Conservation (phyloP, 2,329 filamentous ascomycete genomes). For the Botryotinia convoluta region DNA sequence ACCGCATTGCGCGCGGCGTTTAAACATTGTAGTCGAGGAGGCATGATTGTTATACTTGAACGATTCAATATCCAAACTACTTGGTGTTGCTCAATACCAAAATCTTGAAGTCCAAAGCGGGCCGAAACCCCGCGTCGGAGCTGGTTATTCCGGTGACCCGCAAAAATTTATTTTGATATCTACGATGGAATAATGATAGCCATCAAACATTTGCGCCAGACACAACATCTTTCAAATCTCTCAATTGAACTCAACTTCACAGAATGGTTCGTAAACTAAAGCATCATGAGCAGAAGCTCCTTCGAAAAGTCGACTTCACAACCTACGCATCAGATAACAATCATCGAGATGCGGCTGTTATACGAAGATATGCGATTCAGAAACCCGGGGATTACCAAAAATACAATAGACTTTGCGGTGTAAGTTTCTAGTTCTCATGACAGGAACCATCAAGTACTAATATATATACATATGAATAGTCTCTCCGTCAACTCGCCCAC, state of each 20-base stretch:
- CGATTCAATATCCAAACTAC: slow-evolving; percentile 14
- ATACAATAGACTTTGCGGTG: slow-evolving; percentile 66
- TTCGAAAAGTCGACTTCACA: slow-evolving; percentile 89
- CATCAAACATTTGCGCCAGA: neutral
- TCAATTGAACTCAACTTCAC: neutral
- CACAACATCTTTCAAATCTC: neutral
- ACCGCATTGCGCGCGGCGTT: slow-evolving; percentile 26
- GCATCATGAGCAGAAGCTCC: slow-evolving; percentile 93
- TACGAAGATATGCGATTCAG: slow-evolving; percentile 86
- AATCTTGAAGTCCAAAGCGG: slow-evolving; percentile 12
- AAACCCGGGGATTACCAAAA: slow-evolving; percentile 81
- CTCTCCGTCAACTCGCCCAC: slow-evolving; percentile 87
- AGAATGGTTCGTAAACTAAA: slow-evolving; percentile 94
- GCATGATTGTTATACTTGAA: slow-evolving; percentile 26
- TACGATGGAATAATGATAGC: neutral
- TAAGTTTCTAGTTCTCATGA: slow-evolving; percentile 40
- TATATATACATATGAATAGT: slow-evolving; percentile 47
- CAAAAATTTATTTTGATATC: slow-evolving; percentile 10
- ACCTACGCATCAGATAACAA: slow-evolving; percentile 86
- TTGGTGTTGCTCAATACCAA: slow-evolving; percentile 4
- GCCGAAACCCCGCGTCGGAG: slow-evolving; percentile 5
- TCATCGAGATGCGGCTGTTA: slow-evolving; percentile 78
- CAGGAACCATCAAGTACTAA: neutral
- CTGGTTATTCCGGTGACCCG: slow-evolving; percentile 4
- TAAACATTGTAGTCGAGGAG: slow-evolving; percentile 36